Percentiles rank a stretch among this genome's conserved stretches.
These are phyloP conservation scores for Amanita pseudoporphyria DNA, from an alignment of 768 basidiomycete genomes.

Conservation along the genomic window DNA sequence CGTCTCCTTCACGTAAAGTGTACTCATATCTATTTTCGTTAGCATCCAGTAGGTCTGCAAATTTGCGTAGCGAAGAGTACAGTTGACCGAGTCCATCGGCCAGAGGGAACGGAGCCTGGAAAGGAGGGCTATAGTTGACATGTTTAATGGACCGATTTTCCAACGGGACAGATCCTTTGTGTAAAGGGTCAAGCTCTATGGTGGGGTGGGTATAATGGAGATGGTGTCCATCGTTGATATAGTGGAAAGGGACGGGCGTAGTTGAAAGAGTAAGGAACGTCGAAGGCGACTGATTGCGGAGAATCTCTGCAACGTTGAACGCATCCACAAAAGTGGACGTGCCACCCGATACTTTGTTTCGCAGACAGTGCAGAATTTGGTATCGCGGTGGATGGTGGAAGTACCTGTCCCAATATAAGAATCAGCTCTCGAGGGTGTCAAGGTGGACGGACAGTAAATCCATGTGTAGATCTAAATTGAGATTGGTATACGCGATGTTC, in stretches of 20 bases:
- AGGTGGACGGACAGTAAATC: conserved; percentile 66
- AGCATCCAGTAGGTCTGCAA: conserved; percentile 48
- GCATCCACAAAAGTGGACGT: conserved; percentile 83
- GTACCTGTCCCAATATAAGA: conserved; percentile 42
- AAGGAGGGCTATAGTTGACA: conserved; percentile 92
- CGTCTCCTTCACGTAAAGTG: conserved; percentile 72
- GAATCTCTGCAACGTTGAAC: conserved; percentile 46
- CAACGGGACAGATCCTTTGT: conserved; percentile 9
- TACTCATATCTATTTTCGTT: conserved; percentile 45
- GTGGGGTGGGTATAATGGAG: conserved; percentile 65
- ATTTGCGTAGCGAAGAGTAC: conserved; percentile 43
- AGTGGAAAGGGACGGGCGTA: conserved; percentile 78
- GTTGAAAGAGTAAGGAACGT: conserved; percentile 50
- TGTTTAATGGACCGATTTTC: conserved; percentile 33
- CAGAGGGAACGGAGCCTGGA: conserved; percentile 69
- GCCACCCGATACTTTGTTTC: conserved; percentile 78
- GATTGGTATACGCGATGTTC: conserved; percentile 94
- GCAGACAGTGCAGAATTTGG: conserved; percentile 86
- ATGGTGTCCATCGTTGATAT: conserved; percentile 85
- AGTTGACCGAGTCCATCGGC: conserved; percentile 40
- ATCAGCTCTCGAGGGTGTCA: background rate
- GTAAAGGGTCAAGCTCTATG: conserved; percentile 44
- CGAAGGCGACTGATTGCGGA: conserved; percentile 36
- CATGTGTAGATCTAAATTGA: conserved; percentile 85
- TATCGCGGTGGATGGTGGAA: conserved; percentile 87